Percentiles rank a stretch among this genome's conserved stretches.
These are phyloP conservation scores for Kandelia obovata DNA, from an alignment of 345 rosid genomes.

Conservation along the genomic window DNA sequence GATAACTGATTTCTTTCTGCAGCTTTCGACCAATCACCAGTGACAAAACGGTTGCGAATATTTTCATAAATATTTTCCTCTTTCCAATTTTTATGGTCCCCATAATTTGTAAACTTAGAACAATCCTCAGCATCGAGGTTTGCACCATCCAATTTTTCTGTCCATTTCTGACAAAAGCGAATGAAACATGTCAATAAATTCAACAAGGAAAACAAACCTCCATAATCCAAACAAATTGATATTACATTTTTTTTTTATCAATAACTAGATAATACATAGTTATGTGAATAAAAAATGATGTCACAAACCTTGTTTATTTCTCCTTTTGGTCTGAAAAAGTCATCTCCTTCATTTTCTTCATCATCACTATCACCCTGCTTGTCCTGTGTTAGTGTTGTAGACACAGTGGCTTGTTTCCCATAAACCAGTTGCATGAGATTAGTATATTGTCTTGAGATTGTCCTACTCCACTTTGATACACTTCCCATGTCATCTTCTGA, in stretches of 20 bases:
- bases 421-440: slow-evolving; percentile 84
- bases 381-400: slow-evolving; percentile 33
- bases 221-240: too few species aligned
- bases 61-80: slow-evolving; percentile 57
- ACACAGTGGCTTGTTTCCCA: slow-evolving; percentile 47
- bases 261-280: too few species aligned
- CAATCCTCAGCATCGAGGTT: slow-evolving; percentile 56
- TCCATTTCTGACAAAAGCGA: slow-evolving; percentile 41
- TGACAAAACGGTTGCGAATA: slow-evolving; percentile 82
- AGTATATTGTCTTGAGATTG: slow-evolving; percentile 40
- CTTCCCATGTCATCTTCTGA: slow-evolving; percentile 60
- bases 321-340: slow-evolving; percentile 83
- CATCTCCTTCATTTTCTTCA: slow-evolving; percentile 61
- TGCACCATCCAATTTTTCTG: slow-evolving; percentile 42
- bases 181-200: neutral
- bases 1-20: slow-evolving; percentile 51
- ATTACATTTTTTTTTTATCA: too few species aligned
- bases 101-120: slow-evolving; percentile 56
- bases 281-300: neutral
- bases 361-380: slow-evolving; percentile 43
- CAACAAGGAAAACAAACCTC: neutral
- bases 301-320: slow-evolving; percentile 58
- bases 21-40: slow-evolving; percentile 86
- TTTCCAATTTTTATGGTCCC: slow-evolving; percentile 58
- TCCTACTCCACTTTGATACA: slow-evolving; percentile 76